Base-by-base conservation (phyloP, 2,329 filamentous ascomycete species). In the Colletotrichum sp. region DNA sequence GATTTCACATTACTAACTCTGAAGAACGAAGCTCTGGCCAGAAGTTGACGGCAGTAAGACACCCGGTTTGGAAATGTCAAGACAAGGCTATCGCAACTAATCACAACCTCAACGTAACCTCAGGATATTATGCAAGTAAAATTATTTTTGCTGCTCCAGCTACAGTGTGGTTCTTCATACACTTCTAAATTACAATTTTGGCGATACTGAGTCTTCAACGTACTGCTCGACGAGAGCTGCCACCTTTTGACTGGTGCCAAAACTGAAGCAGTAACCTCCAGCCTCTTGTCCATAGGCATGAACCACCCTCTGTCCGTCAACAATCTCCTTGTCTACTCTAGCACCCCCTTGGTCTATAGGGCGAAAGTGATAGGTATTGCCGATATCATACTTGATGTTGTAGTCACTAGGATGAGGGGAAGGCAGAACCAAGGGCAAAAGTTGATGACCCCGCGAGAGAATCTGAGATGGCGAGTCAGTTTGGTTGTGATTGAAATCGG, bases 11-110 rank as follows among this genome's bases (percentile, higher is more conserved):
- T 0, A 9, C 15, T 39, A 18, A 26, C 26, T 26, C 26, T 26
- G 26, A 26, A 26, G 34, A 36, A 8, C 15, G 0, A 16, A 36
- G 0, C 0, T 16, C 15, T 8, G 3, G 34, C 15, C 15, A 16
- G 5, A 8, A 0, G 1, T 1, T 18, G 36, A 39, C 0, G 36
- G 36, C 16, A 44, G 36, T 18, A 5, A 26, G 24, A 26, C 24
- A 26, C 24, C 24, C 24, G 24, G 24, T 26, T 26, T 26, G 24
- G 24, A 26, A 26, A 4, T 26, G 24, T 26, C 24, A 26, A 26
- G 24, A 26, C 24, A 5, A 26, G 24, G 15, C 16, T 39, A 16
- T 39, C 36, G 15, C 15, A 18, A 16, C 4, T 7, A 39, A 18
- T 18, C 4, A 16, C 6, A 36, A 2, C 34, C 15, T 16, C 36